Evolutionary conservation across 176 grass and related monocot species (phyloP).

Genomic region (Oropetium thomaeum): DNA sequence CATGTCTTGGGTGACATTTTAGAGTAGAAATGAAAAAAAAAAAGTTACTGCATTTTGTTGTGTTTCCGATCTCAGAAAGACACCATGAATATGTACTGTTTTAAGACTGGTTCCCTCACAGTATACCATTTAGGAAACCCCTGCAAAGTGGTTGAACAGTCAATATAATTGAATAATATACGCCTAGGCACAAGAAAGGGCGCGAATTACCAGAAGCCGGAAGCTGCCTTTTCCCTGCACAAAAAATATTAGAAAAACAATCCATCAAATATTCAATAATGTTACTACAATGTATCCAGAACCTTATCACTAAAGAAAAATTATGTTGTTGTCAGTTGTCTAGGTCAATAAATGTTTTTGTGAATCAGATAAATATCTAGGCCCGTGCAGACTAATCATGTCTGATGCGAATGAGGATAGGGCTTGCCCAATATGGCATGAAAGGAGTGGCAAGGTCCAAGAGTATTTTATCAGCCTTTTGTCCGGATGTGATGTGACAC

Average conservation of each 20-base stretch:
- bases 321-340: not conserved
- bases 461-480: not conserved
- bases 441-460: not conserved
- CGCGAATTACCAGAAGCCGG: conserved; percentile 71
- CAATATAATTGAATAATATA: not conserved
- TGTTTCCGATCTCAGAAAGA: not conserved
- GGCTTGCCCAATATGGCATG: not conserved
- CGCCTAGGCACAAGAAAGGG: not conserved
- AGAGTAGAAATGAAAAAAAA: not conserved
- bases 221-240: conserved; percentile 62
- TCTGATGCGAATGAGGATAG: not conserved
- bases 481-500: not conserved
- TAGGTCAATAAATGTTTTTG: not conserved
- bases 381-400: not conserved
- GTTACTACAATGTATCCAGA: not conserved
- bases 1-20: not conserved
- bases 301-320: not conserved
- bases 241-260: not conserved
- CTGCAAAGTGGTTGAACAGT: conserved; percentile 36
- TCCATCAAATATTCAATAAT: not conserved
- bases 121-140: conserved; percentile 76
- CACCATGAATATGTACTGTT: not conserved
- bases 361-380: not conserved
- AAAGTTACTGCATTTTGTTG: not conserved
- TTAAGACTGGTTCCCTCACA: conserved; percentile 37